Conservation (phyloP, 2,329 filamentous ascomycete genomes). For the Diaporthe sp. region DNA sequence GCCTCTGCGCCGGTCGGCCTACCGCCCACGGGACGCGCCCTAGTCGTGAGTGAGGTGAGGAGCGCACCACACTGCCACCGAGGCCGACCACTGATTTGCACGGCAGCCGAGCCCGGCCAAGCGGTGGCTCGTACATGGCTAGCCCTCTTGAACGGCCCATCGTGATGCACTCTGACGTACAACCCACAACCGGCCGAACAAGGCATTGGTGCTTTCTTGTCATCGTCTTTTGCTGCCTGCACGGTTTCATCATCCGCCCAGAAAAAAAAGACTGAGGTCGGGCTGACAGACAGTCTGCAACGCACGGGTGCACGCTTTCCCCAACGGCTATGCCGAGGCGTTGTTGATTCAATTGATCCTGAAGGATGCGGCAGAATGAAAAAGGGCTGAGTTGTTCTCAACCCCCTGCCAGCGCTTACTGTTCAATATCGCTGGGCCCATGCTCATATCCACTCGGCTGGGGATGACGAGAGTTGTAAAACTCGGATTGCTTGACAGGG, state of each 20-base stretch:
- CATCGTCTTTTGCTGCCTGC: not conserved
- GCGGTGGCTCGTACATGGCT: slow-evolving; percentile 9
- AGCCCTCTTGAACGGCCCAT: not conserved
- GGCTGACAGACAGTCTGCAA: not conserved
- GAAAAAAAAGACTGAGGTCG: not conserved
- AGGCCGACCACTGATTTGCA: not conserved
- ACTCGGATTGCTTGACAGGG: too few species aligned
- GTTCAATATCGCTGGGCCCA: not conserved
- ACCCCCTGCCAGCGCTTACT: not conserved
- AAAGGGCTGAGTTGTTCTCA: not conserved
- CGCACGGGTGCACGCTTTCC: not conserved
- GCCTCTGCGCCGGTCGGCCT: not conserved
- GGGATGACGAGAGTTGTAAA: too few species aligned
- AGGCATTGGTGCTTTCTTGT: not conserved
- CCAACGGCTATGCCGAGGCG: not conserved
- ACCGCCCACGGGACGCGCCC: not conserved
- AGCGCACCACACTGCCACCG: not conserved
- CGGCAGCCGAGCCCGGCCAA: slow-evolving; percentile 19
- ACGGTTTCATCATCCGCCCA: slow-evolving; percentile 1
- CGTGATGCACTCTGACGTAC: slow-evolving; percentile 4
- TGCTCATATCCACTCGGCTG: not conserved
- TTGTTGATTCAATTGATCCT: slow-evolving; percentile 22
- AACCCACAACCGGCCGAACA: not conserved
- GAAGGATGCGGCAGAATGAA: slow-evolving; percentile 1
- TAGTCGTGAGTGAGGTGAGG: too few species aligned